Percentiles rank a stretch among this genome's conserved stretches.
phyloP scores from a whole-genome alignment of 805 yeast genomes.

The Kazachstania psychrophila region DNA sequence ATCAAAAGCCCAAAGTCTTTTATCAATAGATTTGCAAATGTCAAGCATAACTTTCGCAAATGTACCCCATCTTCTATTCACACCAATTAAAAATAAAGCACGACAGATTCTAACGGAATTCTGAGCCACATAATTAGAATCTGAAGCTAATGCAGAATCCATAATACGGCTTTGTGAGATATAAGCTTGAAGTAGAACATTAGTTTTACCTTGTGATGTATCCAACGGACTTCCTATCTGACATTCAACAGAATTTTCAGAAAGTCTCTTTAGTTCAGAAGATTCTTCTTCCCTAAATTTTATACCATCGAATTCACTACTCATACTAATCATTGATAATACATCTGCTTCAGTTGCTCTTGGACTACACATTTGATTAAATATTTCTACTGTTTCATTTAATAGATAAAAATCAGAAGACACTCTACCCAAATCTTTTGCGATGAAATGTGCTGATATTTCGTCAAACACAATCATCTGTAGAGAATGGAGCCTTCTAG shows the following conservation, averaged over 20 bases:
- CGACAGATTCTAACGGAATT: slow-evolving; percentile 89
- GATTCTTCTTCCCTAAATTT: slow-evolving; percentile 84
- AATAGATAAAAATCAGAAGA: slow-evolving; percentile 89
- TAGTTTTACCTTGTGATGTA: slow-evolving; percentile 76
- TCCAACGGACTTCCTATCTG: slow-evolving; percentile 73
- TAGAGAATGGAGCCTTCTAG: slow-evolving; percentile 67
- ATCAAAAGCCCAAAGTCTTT: slow-evolving; percentile 76
- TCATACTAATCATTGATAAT: slow-evolving; percentile 77
- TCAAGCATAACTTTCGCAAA: slow-evolving; percentile 66
- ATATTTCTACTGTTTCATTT: slow-evolving; percentile 78
- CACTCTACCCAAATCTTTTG: slow-evolving; percentile 87
- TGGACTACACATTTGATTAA: slow-evolving; percentile 77
- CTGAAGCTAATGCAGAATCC: slow-evolving; percentile 79
- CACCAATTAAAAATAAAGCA: slow-evolving; percentile 77
- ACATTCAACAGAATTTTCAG: slow-evolving; percentile 58
- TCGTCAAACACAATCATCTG: slow-evolving; percentile 95
- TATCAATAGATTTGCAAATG: slow-evolving; percentile 79
- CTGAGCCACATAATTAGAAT: slow-evolving; percentile 88
- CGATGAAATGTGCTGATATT: slow-evolving; percentile 60
- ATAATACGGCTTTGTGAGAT: slow-evolving; percentile 64
- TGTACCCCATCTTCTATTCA: slow-evolving; percentile 86
- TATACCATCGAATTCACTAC: slow-evolving; percentile 86
- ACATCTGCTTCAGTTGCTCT: slow-evolving; percentile 88
- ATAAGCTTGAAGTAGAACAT: slow-evolving; percentile 77
- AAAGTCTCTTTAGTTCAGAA: slow-evolving; percentile 54